These are phyloP conservation scores for Saccharomycopsis lassenensis DNA, from an alignment of 805 yeast genomes.

Conservation along the genomic window DNA sequence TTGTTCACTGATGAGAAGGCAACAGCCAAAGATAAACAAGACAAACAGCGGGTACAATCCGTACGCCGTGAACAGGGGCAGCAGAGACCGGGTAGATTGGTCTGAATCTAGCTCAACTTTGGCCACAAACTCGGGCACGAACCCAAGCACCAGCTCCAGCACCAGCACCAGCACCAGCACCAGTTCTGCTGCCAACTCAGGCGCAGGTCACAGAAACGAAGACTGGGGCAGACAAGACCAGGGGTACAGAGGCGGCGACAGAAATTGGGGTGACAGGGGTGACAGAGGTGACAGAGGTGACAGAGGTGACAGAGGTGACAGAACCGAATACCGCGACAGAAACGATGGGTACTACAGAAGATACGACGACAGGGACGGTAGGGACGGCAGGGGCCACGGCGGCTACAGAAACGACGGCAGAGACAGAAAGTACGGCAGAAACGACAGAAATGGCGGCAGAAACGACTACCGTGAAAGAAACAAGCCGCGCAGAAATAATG, in stretches of 20 bases:
- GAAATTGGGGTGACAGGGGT: conserved; percentile 3
- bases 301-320: conserved; percentile 10
- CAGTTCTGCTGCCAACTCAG: too few species aligned
- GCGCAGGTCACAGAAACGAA: background rate
- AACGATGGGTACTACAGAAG: background rate
- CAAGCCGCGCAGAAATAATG: conserved; percentile 18
- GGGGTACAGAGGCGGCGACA: background rate
- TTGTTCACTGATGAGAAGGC: too few species aligned
- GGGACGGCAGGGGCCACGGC: conserved; percentile 10
- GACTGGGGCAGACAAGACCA: background rate
- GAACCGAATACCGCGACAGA: conserved; percentile 2
- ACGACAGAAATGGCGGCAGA: conserved; percentile 19
- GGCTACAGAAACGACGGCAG: conserved; percentile 10
- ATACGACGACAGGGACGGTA: background rate
- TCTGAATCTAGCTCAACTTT: too few species aligned
- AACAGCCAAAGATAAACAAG: too few species aligned
- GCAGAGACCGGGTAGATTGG: too few species aligned
- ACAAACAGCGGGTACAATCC: too few species aligned
- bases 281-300: conserved; percentile 11
- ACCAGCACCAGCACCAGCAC: too few species aligned
- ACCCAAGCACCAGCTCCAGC: too few species aligned
- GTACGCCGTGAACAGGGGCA: too few species aligned
- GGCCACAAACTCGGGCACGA: too few species aligned
- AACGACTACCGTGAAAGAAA: conserved; percentile 15
- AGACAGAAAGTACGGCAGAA: conserved; percentile 3